A percentile compares a stretch with the other conserved stretches of the same genome.
Conservation (phyloP, 805 yeast species). For the Wickerhamiella sergipiensis region DNA sequence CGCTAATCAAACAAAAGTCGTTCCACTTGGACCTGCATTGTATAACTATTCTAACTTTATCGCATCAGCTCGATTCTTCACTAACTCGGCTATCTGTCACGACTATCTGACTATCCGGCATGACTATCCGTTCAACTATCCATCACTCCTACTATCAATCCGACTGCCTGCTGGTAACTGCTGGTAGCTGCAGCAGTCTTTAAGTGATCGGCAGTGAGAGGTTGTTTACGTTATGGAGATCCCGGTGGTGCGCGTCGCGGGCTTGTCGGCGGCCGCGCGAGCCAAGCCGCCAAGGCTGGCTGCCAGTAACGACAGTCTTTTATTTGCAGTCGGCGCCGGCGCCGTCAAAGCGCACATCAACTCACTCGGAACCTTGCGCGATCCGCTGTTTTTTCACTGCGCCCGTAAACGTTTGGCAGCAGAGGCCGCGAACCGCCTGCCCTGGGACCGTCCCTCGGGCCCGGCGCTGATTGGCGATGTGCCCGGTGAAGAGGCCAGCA, state of each 20-base stretch:
- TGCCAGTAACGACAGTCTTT: slow-evolving; percentile 10
- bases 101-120: too few species aligned
- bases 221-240: slow-evolving; percentile 2
- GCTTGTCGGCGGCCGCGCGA: slow-evolving; percentile 14
- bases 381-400: slow-evolving; percentile 5
- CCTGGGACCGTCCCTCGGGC: slow-evolving; percentile 5
- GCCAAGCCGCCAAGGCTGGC: slow-evolving; percentile 3
- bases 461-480: background rate
- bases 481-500: slow-evolving; percentile 19
- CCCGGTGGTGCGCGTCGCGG: slow-evolving; percentile 10
- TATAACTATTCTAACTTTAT: too few species aligned
- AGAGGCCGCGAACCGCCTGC: slow-evolving; percentile 2
- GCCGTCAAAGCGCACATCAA: slow-evolving; percentile 14
- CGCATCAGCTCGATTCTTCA: too few species aligned
- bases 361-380: background rate
- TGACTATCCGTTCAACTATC: too few species aligned
- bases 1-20: too few species aligned
- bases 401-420: slow-evolving; percentile 9
- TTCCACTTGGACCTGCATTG: too few species aligned
- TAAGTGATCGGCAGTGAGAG: too few species aligned
- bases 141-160: too few species aligned
- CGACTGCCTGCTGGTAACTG: too few species aligned
- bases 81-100: too few species aligned
- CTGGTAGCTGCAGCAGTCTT: too few species aligned
- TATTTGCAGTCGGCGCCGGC: slow-evolving; percentile 22